These are phyloP conservation scores for Penicillium ucsense DNA, from an alignment of 495 filamentous ascomycete species.

Conservation along the genomic window DNA sequence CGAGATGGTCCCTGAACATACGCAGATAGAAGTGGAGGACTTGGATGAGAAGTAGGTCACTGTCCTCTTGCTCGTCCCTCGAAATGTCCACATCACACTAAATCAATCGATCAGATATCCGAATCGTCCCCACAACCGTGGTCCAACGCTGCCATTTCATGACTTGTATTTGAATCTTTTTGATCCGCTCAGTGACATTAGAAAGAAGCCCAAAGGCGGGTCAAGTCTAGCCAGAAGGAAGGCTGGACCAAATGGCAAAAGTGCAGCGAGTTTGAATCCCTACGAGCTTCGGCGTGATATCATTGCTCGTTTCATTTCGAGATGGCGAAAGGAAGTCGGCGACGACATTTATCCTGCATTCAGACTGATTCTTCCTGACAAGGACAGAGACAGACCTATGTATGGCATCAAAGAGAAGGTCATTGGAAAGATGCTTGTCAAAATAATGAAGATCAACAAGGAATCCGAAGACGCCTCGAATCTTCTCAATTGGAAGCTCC, in stretches of 20 bases:
- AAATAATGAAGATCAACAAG: conserved; percentile 86
- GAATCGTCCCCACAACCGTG: conserved; percentile 71
- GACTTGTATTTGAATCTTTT: conserved; percentile 71
- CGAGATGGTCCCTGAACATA: conserved; percentile 21
- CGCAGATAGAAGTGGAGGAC: conserved; percentile 33
- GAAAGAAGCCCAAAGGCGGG: conserved; percentile 57
- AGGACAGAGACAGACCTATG: conserved; percentile 86
- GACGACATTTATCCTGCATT: conserved; percentile 90
- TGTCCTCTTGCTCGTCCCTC: too few species aligned
- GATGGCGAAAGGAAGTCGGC: conserved; percentile 82
- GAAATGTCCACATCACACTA: background rate
- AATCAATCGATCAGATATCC: conserved; percentile 51
- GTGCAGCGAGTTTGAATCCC: conserved; percentile 50
- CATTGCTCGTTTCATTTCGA: conserved; percentile 80
- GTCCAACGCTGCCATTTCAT: conserved; percentile 72
- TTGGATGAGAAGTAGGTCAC: conserved; percentile 51
- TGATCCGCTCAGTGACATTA: conserved; percentile 76
- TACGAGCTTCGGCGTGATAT: conserved; percentile 76
- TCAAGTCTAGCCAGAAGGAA: conserved; percentile 33
- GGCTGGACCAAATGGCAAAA: conserved; percentile 44
- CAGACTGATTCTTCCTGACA: conserved; percentile 84
- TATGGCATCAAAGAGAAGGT: conserved; percentile 92
- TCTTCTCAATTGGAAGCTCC: conserved; percentile 89
- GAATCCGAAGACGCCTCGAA: conserved; percentile 79
- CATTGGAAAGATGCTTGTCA: conserved; percentile 80